Evolutionary conservation across 306 rosid genomes (phyloP).

Genomic region (Quercus parvula): DNA sequence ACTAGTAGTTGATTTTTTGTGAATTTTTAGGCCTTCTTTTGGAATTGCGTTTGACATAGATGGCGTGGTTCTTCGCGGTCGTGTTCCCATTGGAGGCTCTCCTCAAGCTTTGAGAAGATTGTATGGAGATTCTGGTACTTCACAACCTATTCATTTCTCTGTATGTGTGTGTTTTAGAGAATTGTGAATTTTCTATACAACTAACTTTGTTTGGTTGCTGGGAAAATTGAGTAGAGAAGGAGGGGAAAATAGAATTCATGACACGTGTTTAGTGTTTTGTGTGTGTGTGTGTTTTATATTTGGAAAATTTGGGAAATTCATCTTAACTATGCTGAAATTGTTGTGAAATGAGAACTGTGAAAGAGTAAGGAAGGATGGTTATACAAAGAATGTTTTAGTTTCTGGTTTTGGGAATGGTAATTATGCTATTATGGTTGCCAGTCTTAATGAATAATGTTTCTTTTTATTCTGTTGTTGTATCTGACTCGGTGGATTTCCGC

Average conservation of each 20-base stretch:
- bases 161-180: neutral
- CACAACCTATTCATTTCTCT: neutral
- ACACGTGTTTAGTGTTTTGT: neutral
- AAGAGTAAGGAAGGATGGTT: neutral
- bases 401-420: neutral
- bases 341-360: neutral
- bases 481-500: neutral
- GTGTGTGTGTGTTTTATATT: no score
- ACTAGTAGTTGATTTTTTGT: neutral
- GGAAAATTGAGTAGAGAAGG: neutral
- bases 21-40: constrained; percentile 20
- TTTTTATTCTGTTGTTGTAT: neutral
- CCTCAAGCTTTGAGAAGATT: constrained; percentile 29
- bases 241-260: neutral
- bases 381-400: neutral
- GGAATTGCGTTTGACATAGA: constrained; percentile 38
- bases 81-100: constrained; percentile 30
- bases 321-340: neutral
- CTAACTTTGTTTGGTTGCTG: neutral
- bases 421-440: neutral
- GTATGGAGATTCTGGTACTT: constrained; percentile 27
- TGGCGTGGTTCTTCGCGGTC: constrained; percentile 33
- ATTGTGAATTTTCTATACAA: neutral
- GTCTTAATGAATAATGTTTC: neutral
- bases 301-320: neutral